A percentile compares a stretch with the other conserved stretches of the same genome.
Conservation (phyloP, 2,329 filamentous ascomycete genomes). For the Emergomyces orientalis region DNA sequence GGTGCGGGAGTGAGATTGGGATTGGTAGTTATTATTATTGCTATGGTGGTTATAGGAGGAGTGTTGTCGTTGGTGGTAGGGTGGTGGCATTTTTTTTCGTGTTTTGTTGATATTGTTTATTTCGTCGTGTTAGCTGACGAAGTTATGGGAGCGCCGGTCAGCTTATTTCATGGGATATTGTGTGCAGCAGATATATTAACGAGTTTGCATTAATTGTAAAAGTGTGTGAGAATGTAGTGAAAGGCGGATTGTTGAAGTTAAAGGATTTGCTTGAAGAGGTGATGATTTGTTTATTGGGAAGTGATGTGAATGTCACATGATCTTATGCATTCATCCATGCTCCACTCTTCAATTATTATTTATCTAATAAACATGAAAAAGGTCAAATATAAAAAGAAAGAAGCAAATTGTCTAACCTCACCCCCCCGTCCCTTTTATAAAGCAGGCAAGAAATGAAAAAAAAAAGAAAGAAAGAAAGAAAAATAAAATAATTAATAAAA, state of each 20-base stretch:
- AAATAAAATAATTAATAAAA: neutral
- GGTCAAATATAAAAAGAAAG: too few relatives aligned
- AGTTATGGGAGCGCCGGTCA: neutral
- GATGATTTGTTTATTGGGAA: neutral
- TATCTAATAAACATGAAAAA: neutral
- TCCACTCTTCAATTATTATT: too few relatives aligned
- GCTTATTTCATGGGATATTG: neutral
- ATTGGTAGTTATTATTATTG: conserved; percentile 5
- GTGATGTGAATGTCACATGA: neutral
- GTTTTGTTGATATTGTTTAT: neutral
- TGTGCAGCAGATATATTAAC: neutral
- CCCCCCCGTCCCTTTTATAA: too few relatives aligned
- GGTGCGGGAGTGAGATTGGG: conserved; percentile 9
- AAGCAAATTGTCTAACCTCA: neutral
- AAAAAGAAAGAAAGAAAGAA: neutral
- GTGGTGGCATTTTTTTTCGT: neutral
- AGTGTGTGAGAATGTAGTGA: neutral
- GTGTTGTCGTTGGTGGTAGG: conserved; percentile 2
- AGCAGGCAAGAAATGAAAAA: conserved; percentile 1
- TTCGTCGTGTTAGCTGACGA: neutral
- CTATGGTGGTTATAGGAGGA: neutral
- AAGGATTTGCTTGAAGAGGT: too few relatives aligned
- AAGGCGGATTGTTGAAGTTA: too few relatives aligned
- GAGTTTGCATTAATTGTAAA: neutral
- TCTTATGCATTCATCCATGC: neutral